Evolutionary conservation across 352 stramenopile species (phyloP), one percentile per base, ranked within the genome.

Genomic region (Phytophthora sp.): DNA sequence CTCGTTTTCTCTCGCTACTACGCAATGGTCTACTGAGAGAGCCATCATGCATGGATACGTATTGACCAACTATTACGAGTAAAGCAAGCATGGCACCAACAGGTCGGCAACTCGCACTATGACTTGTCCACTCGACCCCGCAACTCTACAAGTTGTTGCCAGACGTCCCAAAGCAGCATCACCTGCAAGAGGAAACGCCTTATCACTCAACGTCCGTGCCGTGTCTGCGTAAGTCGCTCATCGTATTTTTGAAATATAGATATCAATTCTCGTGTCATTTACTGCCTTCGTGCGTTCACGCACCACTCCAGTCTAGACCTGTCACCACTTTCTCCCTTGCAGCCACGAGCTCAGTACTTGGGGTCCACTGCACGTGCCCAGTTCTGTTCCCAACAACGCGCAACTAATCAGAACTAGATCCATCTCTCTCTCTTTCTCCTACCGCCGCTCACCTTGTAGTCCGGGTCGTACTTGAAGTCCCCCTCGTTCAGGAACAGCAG

Each of bases 391-490:
- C 26, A 48, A 4, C 18, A 41, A 9, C 18, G 38, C 37, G 18
- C 30, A 21, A 49, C 61, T 38, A 38, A 53, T 63, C 31, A 68
- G 49, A 62, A 49, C n/a, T 38, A 12, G 15, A 52, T 2, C 4
- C 15, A 17, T n/a, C 13, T 23, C 13, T 53, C 15, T 37, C 6
- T 35, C 9, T 35, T 38, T 37, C 5, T 46, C 18, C 37, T 31
- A 31, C 5, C n/a, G 23, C n/a, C 23, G 10, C 54, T 43, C 45
- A 94, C 84, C 79, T 94, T 94, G 76, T 94, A 94, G 71, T 94
- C 82, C 6, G 85, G 82, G 37, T 94, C 88, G 72, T 83, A 94
- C 54, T 91, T 82, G 65, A 94, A 94, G 64, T 94, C 77, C 50
- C 67, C 67, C 38, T 68, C 54, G 38, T 92, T 81, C 23, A 94